Percentiles rank a stretch among this genome's conserved stretches.
Conservation (phyloP, 176 grass and related monocot genomes). For the Juncus effusus region DNA sequence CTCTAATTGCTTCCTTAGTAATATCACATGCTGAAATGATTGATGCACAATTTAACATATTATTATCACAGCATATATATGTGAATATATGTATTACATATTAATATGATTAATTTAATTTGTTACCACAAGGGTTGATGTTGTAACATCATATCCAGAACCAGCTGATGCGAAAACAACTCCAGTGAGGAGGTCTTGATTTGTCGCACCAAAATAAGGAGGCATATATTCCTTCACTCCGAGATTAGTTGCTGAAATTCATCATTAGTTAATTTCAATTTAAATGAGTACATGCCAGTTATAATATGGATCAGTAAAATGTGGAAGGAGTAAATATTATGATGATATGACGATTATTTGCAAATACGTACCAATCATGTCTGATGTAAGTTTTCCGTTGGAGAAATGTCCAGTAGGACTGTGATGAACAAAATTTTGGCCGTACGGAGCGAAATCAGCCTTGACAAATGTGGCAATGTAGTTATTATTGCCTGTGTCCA, state of each 20-base stretch:
- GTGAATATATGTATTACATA: no score
- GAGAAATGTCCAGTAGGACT: conserved; percentile 51
- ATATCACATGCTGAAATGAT: conserved; percentile 29
- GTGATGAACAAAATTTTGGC: conserved; percentile 34
- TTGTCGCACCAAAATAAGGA: conserved; percentile 30
- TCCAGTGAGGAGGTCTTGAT: conserved; percentile 46
- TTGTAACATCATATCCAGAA: conserved; percentile 46
- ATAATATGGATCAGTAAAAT: no score
- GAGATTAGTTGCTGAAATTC: conserved; percentile 29
- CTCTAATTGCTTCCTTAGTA: conserved; percentile 38
- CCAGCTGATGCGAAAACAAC: conserved; percentile 52
- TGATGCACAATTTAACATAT: neutral
- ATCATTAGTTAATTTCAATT: neutral
- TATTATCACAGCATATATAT: no score
- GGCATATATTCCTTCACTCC: conserved; percentile 54
- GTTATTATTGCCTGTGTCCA: conserved; percentile 55
- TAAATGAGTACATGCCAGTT: neutral
- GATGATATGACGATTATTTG: conserved; percentile 35
- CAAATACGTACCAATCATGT: conserved; percentile 36
- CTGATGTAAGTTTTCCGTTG: conserved; percentile 45
- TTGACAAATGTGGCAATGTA: conserved; percentile 31
- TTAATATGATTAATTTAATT: neutral
- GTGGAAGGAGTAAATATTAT: conserved; percentile 41
- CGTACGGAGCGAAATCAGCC: conserved; percentile 49
- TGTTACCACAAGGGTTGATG: conserved; percentile 30